These are phyloP conservation scores for Coemansia furcata DNA, from an alignment of 192 early-diverging fungal species.

Conservation along the genomic window DNA sequence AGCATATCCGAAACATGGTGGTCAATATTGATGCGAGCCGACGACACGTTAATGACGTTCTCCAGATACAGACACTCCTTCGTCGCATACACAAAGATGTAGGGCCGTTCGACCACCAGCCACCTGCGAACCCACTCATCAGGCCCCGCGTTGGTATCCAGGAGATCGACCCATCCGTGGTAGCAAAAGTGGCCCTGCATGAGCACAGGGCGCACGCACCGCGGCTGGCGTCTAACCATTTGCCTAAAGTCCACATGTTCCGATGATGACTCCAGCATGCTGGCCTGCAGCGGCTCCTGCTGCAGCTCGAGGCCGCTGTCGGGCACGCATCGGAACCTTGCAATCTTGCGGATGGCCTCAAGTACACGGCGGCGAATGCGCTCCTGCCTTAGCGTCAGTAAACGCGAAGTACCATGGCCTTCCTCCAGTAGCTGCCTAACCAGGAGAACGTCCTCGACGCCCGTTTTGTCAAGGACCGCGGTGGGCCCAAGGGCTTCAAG, in stretches of 20 bases:
- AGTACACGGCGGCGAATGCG: slow-evolving; percentile 10
- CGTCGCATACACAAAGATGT: slow-evolving; percentile 73
- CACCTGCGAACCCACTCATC: slow-evolving; percentile 73
- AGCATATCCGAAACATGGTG: slow-evolving; percentile 32
- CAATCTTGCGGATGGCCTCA: slow-evolving; percentile 17
- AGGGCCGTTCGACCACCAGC: slow-evolving; percentile 75
- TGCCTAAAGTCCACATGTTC: not conserved
- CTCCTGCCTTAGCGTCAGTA: slow-evolving; percentile 10
- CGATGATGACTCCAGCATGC: not conserved
- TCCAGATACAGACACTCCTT: slow-evolving; percentile 63
- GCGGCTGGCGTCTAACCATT: slow-evolving; percentile 14
- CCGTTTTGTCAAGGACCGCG: not conserved
- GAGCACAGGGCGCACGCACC: slow-evolving; percentile 4
- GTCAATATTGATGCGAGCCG: slow-evolving; percentile 47
- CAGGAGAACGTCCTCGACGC: not conserved
- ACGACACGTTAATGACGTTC: slow-evolving; percentile 73
- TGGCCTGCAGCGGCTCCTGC: slow-evolving; percentile 30
- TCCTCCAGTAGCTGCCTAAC: not conserved
- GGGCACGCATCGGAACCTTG: slow-evolving; percentile 12
- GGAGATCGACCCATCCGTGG: slow-evolving; percentile 26
- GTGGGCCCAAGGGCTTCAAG: slow-evolving; percentile 19
- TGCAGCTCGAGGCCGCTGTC: not conserved
- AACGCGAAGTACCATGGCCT: not conserved
- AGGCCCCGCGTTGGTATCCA: slow-evolving; percentile 28
- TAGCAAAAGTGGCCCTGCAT: slow-evolving; percentile 33